Conservation (phyloP, 1,284 basidiomycete genomes). For the Dichomitus squalens region DNA sequence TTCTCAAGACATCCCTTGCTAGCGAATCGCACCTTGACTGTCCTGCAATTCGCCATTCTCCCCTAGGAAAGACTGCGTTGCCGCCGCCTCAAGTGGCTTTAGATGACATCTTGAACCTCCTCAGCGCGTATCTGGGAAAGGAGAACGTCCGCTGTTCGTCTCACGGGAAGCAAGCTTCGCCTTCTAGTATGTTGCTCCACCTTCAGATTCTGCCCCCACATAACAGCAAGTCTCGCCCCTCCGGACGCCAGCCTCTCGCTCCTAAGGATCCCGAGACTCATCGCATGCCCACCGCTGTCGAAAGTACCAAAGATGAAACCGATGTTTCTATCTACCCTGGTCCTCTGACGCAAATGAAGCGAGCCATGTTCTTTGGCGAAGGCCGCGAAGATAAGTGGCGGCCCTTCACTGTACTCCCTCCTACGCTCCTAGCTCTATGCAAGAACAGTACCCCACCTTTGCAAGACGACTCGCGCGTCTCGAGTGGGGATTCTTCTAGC, state of each 20-base stretch:
- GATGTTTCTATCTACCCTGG: neutral
- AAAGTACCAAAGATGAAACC: neutral
- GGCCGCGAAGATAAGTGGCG: neutral
- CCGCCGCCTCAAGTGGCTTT: neutral
- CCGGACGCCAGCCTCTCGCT: neutral
- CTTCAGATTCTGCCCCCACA: neutral
- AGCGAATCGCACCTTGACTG: neutral
- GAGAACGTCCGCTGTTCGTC: neutral
- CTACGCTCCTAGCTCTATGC: neutral
- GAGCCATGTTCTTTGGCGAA: neutral
- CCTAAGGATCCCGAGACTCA: neutral
- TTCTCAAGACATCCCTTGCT: constrained; percentile 9
- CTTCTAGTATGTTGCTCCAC: neutral
- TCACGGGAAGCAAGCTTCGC: neutral
- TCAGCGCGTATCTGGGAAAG: neutral
- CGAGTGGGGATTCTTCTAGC: constrained; percentile 3
- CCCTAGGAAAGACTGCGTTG: neutral
- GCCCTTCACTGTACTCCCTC: neutral
- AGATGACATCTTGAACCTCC: neutral
- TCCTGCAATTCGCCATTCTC: neutral
- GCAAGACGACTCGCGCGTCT: constrained; percentile 13
- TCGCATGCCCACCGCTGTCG: neutral
- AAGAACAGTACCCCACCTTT: constrained; percentile 19
- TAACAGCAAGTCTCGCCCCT: neutral
- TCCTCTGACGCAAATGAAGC: neutral